phyloP scores from a whole-genome alignment of 345 rosid genomes.

The Euphorbia peplus region DNA sequence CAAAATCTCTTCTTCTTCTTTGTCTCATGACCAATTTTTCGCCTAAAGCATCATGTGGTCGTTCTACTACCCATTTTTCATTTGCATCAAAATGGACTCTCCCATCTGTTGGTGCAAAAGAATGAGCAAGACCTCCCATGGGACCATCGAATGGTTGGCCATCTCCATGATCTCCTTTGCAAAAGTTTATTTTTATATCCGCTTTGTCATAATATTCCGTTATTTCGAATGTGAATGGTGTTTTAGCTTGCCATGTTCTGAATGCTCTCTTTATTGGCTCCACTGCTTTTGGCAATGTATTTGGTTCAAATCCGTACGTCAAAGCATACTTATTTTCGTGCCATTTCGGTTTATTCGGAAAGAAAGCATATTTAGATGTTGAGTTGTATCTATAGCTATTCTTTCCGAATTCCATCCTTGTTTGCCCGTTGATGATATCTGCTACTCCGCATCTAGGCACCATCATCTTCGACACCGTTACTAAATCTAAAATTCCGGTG shows the following conservation, averaged over 20 bases:
- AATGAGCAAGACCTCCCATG: constrained; percentile 24
- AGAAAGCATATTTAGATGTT: constrained; percentile 21
- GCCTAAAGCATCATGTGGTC: too few relatives aligned
- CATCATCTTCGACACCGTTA: constrained; percentile 22
- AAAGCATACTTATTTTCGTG: constrained; percentile 22
- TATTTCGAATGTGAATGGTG: neutral
- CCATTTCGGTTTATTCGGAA: constrained; percentile 21
- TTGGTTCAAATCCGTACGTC: constrained; percentile 21
- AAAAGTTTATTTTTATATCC: constrained; percentile 27
- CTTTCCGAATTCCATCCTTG: constrained; percentile 20
- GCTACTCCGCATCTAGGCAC: constrained; percentile 36
- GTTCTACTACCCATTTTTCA: constrained; percentile 17
- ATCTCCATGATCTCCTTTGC: constrained; percentile 24
- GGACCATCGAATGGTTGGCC: constrained; percentile 19
- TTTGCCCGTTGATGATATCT: constrained; percentile 30
- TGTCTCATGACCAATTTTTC: too few relatives aligned
- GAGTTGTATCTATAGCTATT: neutral
- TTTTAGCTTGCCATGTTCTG: constrained; percentile 21
- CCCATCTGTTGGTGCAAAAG: constrained; percentile 26
- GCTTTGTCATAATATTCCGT: neutral
- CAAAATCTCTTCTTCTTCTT: neutral
- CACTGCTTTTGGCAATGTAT: neutral
- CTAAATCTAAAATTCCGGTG: constrained; percentile 25
- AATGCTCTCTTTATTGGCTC: constrained; percentile 23
- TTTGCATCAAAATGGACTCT: constrained; percentile 28